These are phyloP conservation scores for Thelonectria blattea DNA, from an alignment of 2,329 filamentous ascomycete genomes.

Conservation along the genomic window DNA sequence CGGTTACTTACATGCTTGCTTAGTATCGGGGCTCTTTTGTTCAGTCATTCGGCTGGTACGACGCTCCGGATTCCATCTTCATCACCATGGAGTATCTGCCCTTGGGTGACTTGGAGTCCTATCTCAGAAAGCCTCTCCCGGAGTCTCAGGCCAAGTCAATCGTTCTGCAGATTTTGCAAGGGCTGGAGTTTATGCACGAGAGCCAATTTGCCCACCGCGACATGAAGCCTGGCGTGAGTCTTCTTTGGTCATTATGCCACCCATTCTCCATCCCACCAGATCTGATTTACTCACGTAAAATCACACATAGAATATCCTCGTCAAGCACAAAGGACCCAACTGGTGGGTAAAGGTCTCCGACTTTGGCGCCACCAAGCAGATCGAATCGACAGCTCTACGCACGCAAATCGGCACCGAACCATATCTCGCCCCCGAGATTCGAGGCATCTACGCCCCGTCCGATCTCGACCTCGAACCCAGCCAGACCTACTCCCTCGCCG, in stretches of 20 bases:
- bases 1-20: no score
- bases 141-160: neutral
- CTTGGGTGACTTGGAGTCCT: neutral
- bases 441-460: neutral
- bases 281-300: neutral
- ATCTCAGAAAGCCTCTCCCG: neutral
- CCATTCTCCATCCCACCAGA: neutral
- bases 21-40: neutral
- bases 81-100: conserved; percentile 3
- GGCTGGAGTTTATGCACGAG: neutral
- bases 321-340: neutral
- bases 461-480: neutral
- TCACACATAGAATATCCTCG: conserved; percentile 14
- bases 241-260: neutral
- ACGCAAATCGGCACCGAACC: neutral
- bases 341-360: conserved; percentile 18
- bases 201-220: neutral
- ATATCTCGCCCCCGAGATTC: conserved; percentile 9
- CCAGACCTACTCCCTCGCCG: neutral
- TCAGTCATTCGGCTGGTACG: conserved; percentile 1
- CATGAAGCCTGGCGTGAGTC: neutral
- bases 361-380: conserved; percentile 10
- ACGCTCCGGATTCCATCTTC: neutral
- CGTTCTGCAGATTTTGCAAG: neutral
- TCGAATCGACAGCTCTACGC: neutral